Conservation (phyloP, 2,329 filamentous ascomycete species). For the Colletotrichum spinosum region DNA sequence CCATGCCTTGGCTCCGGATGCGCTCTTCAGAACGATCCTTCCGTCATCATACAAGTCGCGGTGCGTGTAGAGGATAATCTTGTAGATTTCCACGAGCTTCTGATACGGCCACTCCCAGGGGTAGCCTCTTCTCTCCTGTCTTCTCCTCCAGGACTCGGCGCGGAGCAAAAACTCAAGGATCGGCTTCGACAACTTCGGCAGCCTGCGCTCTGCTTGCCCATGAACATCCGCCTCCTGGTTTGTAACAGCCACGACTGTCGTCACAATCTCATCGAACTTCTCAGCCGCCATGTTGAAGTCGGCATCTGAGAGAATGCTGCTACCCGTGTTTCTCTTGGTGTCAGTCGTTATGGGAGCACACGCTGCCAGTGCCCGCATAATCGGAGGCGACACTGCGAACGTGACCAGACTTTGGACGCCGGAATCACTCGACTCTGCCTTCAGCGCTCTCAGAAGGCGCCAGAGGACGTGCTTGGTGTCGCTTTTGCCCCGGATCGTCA, state of each 20-base stretch:
- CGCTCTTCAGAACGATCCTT: neutral
- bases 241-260: no score
- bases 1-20: neutral
- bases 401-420: neutral
- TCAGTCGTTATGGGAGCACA: no score
- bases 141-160: conserved; percentile 9
- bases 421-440: neutral
- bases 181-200: neutral
- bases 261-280: neutral
- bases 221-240: no score
- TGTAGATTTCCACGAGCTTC: neutral
- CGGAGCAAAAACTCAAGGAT: conserved; percentile 5
- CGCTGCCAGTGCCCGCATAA: neutral
- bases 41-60: neutral
- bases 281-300: no score
- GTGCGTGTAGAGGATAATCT: neutral
- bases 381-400: conserved; percentile 11
- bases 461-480: neutral
- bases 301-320: no score
- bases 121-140: neutral
- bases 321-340: no score
- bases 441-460: neutral
- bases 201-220: neutral
- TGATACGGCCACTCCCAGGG: neutral
- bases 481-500: neutral